Evolutionary conservation across 2,329 filamentous ascomycete species (phyloP), one percentile per base, ranked within the genome.

Genomic region (Microcyclospora pomicola): DNA sequence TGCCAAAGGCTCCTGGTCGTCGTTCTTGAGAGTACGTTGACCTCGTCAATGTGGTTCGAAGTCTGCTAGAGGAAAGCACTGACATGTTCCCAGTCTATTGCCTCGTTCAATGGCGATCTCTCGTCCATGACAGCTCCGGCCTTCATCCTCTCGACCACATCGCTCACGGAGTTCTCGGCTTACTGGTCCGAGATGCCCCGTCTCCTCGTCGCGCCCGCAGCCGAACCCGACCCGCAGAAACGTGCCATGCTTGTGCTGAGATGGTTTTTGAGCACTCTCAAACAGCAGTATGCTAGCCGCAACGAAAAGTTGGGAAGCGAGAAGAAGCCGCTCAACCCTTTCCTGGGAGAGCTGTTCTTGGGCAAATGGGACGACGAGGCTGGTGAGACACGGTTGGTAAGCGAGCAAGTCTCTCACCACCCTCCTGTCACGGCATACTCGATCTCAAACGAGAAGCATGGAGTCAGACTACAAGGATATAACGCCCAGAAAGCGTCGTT

Each of bases 321-420:
- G 69, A 96, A 96, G 76, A 98, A 96, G 69, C 88, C 88, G 2
- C 66, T 98, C 42, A 96, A 98, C 57, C 91, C 91, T 0, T 96
- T 98, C 64, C 65, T 98, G 28, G 88, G 88, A 40, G 88, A 98
- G 66, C 72, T 96, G 27, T 96, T 95, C 64, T 63, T 96, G 19
- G 91, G 88, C 15, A 81, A 78, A 52, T 98, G 91, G 91, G 75
- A 80, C 41, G 83, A 93, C 55, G 71, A 75, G 34, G 75, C 76
- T 37, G 88, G 88, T 40, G 80, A 77, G 34, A 96, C 91, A 19
- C 75, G 81, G 50, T 72, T 98, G 48, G 73, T 94, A 52, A 93
- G 85, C 55, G 88, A 96, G 66, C 88, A 96, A 71, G 91, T 96
- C 58, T 83, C 79, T 74, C 88, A 96, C 60, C 91, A 98, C 58